phyloP scores from a whole-genome alignment of 2,329 filamentous ascomycete genomes.

The Pestalotiopsis sp. region DNA sequence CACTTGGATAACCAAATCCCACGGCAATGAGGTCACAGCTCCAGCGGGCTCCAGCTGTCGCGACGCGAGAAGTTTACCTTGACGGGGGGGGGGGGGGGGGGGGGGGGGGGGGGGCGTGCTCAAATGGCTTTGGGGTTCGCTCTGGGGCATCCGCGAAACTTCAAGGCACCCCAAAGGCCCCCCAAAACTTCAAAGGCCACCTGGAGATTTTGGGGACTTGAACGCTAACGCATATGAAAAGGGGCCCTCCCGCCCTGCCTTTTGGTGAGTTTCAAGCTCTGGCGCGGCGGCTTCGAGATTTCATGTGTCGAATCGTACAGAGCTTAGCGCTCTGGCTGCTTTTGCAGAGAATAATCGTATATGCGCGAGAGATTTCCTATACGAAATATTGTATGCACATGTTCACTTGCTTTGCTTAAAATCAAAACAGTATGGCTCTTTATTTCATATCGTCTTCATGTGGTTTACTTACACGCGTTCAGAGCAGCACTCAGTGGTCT shows the following conservation, averaged over 20 bases:
- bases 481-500: too few relatives aligned
- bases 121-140: background rate
- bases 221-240: background rate
- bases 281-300: background rate
- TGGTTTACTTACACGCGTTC: too few relatives aligned
- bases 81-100: background rate
- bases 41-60: background rate
- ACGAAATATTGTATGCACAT: background rate
- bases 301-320: background rate
- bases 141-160: background rate
- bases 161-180: too few relatives aligned
- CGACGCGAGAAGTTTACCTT: background rate
- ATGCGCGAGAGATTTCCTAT: background rate
- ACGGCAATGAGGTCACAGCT: constrained; percentile 16
- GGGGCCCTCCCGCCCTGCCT: background rate
- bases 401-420: background rate
- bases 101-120: background rate
- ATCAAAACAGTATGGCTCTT: too few relatives aligned
- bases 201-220: background rate
- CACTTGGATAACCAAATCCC: constrained; percentile 1
- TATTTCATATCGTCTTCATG: too few relatives aligned
- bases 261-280: background rate
- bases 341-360: background rate
- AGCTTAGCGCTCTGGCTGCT: constrained; percentile 2
- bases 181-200: background rate